Base-by-base conservation (phyloP, 768 basidiomycete species). In the Calvatia gigantea region DNA sequence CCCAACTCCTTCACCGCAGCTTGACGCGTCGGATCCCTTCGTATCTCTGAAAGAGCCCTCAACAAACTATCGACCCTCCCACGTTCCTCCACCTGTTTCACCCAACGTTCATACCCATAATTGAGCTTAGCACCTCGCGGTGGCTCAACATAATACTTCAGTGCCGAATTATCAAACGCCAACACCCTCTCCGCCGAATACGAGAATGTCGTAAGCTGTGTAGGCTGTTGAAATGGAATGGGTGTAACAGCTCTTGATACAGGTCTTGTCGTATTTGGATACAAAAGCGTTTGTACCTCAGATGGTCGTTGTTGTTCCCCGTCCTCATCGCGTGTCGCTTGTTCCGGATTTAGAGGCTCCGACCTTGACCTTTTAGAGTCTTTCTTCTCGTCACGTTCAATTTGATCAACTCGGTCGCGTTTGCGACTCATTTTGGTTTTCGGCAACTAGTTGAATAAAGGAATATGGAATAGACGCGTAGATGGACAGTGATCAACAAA, bases 61-160 rank as follows among this genome's bases (percentile, higher is more conserved):
- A 94, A 72, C 35, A 94, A 74, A 1, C 77, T 70, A 62, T 92
- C 91, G 11, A 93, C 67, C 46, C 93, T 73, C 21, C 84, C 84
- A 27, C 77, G 74, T 61, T 81, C 81, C 54, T 91, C 90, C 1
- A 81, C 78, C 35, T 82, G 76, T 54, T 79, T 80, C 9, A 80
- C 73, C 87, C 91, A 94, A 9, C 77, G 75, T 9, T 89, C 84
- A 67, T 89, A 93, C 0, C 87, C 88, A 68, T 84, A 79, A 0
- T 75, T 71, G 2, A 94, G 78, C 60, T 89, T 78, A 0, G 87
- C 88, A 6, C 77, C 74, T 5, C 61, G 68, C 2, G 89, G 91
- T 8, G 90, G 89, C 44, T 81, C 75, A 42, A 83, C 75, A 60
- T 82, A 90, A 66, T 88, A 91, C 46, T 84, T 78, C 73, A 92